These are phyloP conservation scores for Allium sativum DNA, from an alignment of 106 monocot genomes.

Conservation along the genomic window DNA sequence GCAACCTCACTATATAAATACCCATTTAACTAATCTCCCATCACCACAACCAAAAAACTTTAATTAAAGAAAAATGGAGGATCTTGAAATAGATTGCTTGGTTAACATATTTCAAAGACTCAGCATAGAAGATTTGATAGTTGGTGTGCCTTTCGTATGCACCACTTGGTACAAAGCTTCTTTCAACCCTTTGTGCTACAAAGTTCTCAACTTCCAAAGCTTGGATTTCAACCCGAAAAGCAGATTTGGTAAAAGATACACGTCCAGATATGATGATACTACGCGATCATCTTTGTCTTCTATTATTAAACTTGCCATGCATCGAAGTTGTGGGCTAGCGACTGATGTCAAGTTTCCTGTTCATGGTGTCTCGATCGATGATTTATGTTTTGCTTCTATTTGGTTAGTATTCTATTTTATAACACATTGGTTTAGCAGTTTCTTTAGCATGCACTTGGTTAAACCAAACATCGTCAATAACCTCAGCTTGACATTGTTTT, in stretches of 20 bases:
- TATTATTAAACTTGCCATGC: slow-evolving; percentile 1
- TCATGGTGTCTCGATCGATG: neutral
- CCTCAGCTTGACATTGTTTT: neutral
- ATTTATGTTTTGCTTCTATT: neutral
- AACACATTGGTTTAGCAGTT: too few species aligned
- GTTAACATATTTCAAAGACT: slow-evolving; percentile 14
- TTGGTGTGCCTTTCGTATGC: slow-evolving; percentile 14
- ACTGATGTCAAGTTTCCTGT: slow-evolving; percentile 6
- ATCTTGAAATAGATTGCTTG: slow-evolving; percentile 17
- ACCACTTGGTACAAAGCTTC: slow-evolving; percentile 11
- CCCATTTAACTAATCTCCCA: too few species aligned
- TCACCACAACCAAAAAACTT: neutral
- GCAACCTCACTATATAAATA: too few species aligned
- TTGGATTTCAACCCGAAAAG: slow-evolving; percentile 17
- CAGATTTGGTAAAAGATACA: slow-evolving; percentile 7
- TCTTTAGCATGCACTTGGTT: too few species aligned
- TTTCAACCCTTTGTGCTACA: slow-evolving; percentile 16
- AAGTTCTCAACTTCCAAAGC: slow-evolving; percentile 10
- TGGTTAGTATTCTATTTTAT: neutral
- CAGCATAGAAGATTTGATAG: slow-evolving; percentile 1
- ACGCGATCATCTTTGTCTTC: slow-evolving; percentile 2
- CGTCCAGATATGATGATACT: too few species aligned
- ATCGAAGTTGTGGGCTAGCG: neutral
- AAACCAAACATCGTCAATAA: too few species aligned
- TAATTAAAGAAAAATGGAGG: slow-evolving; percentile 22